Evolutionary conservation across 1,139 yeast genomes (phyloP).

Genomic region (Kurtzmaniella natalensis): DNA sequence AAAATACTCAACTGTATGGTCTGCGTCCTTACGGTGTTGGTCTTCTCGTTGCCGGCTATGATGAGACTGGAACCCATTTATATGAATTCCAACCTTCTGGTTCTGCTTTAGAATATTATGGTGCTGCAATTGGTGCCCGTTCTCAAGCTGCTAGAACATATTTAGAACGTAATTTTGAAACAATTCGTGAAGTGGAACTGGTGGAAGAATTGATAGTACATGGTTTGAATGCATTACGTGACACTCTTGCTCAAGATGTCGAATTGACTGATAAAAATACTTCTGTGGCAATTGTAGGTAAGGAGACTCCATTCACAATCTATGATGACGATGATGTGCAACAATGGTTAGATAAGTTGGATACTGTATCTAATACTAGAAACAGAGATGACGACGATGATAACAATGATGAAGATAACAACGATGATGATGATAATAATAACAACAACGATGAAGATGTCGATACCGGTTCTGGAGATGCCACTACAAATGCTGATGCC

Average conservation of each 20-base stretch:
- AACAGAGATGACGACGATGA: constrained; percentile 40
- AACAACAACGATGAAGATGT: constrained; percentile 14
- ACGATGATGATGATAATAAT: constrained; percentile 13
- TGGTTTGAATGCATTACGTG: constrained; percentile 90
- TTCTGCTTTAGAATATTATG: constrained; percentile 82
- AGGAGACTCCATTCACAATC: constrained; percentile 65
- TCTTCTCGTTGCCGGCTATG: constrained; percentile 83
- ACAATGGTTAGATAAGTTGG: constrained; percentile 70
- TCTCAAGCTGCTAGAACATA: constrained; percentile 98
- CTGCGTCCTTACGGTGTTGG: constrained; percentile 99
- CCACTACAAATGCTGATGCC: constrained; percentile 13
- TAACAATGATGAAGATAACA: constrained; percentile 26
- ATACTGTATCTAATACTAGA: constrained; percentile 53
- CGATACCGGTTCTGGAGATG: constrained; percentile 15
- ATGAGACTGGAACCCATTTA: constrained; percentile 90
- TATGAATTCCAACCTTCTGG: constrained; percentile 97
- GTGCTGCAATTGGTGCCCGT: constrained; percentile 97
- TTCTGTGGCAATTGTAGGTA: constrained; percentile 87
- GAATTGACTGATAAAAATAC: constrained; percentile 83
- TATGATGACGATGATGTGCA: constrained; percentile 86
- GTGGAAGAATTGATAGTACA: constrained; percentile 77
- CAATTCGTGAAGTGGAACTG: constrained; percentile 52
- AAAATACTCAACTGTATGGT: constrained; percentile 93
- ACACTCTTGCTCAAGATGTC: constrained; percentile 90
- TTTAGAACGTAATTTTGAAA: constrained; percentile 77